A percentile compares a stretch with the other conserved stretches of the same genome.
These are phyloP conservation scores for Nakaseomyces delphensis DNA, from an alignment of 1,139 yeast genomes.

Conservation along the genomic window DNA sequence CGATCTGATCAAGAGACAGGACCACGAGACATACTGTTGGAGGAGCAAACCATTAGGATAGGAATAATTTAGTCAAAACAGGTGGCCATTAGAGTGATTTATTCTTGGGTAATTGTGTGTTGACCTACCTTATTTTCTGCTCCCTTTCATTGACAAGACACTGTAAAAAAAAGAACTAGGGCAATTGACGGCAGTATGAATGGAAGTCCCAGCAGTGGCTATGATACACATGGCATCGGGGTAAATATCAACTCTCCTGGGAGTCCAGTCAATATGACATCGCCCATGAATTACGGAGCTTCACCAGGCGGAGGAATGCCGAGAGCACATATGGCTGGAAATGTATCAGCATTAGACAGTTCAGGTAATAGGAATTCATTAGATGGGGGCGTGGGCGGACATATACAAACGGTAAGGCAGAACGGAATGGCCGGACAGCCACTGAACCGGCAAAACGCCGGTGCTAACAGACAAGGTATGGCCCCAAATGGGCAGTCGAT, in stretches of 20 bases:
- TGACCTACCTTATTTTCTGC: no score
- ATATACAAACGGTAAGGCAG: neutral
- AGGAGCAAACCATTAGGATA: no score
- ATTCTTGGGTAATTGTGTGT: no score
- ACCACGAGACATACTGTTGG: no score
- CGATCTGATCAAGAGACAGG: no score
- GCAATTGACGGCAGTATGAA: neutral
- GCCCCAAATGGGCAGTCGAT: constrained; percentile 4
- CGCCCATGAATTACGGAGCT: constrained; percentile 2
- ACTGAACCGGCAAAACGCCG: neutral
- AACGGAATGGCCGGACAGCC: neutral
- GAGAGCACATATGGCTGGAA: neutral
- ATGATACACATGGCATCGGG: constrained; percentile 15
- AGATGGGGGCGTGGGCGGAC: neutral
- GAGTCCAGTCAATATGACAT: constrained; percentile 12
- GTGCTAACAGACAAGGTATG: constrained; percentile 6
- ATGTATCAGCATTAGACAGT: neutral
- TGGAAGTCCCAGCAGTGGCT: constrained; percentile 2
- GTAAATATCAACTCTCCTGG: constrained; percentile 11
- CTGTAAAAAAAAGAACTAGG: no score
- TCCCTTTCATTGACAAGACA: no score
- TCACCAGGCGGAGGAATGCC: neutral
- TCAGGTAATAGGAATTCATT: neutral
- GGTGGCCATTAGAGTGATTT: no score
- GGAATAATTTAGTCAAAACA: no score